Evolutionary conservation across 805 yeast genomes (phyloP).

Genomic region (Pichia scutulata): DNA sequence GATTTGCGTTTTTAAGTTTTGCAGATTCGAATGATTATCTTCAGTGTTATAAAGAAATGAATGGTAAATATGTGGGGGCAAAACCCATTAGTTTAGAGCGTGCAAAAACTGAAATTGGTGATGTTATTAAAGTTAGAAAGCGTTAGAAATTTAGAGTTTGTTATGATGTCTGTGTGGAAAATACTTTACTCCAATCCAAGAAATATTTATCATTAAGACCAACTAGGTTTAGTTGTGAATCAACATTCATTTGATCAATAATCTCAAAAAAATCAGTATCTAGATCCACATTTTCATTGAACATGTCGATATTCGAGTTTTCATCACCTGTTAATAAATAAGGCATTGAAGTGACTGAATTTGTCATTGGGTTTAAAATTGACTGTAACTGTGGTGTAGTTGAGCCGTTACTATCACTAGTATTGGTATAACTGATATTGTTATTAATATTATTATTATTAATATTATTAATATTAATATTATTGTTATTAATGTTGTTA

Average conservation of each 20-base stretch:
- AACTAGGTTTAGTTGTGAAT: not conserved
- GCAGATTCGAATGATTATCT: constrained; percentile 57
- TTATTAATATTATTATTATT: no score
- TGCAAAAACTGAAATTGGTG: constrained; percentile 41
- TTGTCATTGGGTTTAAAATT: not conserved
- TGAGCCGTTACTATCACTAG: not conserved
- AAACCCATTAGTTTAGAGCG: constrained; percentile 64
- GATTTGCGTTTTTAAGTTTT: constrained; percentile 73
- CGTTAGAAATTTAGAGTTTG: no score
- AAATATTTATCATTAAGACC: constrained; percentile 3
- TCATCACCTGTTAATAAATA: not conserved
- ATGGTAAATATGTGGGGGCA: constrained; percentile 68
- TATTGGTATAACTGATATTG: not conserved
- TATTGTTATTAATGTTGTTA: not conserved
- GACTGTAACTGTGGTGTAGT: not conserved
- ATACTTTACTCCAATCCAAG: constrained; percentile 8
- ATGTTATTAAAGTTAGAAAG: constrained; percentile 3
- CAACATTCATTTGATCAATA: constrained; percentile 3
- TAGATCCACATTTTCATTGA: not conserved
- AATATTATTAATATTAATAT: not conserved
- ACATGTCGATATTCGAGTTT: not conserved
- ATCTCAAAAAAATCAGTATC: constrained; percentile 7
- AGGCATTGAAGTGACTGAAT: not conserved
- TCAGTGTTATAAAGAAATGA: constrained; percentile 64
- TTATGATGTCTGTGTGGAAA: not conserved